These are phyloP conservation scores for Alternaria sp. DNA, from an alignment of 2,329 filamentous ascomycete genomes.

Conservation along the genomic window DNA sequence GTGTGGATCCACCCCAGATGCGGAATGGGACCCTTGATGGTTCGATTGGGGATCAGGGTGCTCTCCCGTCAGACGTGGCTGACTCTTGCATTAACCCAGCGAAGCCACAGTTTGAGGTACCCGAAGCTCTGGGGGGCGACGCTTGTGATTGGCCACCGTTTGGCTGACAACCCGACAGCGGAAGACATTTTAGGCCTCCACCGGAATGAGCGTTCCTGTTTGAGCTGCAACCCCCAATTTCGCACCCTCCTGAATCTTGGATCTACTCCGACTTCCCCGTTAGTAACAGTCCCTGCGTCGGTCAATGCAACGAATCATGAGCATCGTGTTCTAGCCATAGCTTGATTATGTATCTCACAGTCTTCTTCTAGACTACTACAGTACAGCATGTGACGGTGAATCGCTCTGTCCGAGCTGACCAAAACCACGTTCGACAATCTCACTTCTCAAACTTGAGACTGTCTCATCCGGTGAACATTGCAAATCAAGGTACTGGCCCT, in stretches of 20 bases:
- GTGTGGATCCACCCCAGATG: constrained; percentile 10
- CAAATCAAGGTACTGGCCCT: neutral
- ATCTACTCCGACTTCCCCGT: constrained; percentile 14
- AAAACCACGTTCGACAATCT: neutral
- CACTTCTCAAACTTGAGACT: neutral
- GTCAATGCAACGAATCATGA: constrained; percentile 3
- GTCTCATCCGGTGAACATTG: neutral
- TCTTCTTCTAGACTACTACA: neutral
- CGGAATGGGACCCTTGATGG: constrained; percentile 2
- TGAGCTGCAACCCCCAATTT: constrained; percentile 5
- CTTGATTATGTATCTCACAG: neutral
- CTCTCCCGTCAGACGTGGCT: constrained; percentile 27
- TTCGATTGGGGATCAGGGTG: constrained; percentile 10
- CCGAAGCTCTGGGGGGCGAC: constrained; percentile 5
- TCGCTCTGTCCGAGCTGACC: neutral
- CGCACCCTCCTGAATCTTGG: constrained; percentile 8
- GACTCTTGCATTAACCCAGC: constrained; percentile 19
- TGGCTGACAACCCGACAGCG: constrained; percentile 21
- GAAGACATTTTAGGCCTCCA: constrained; percentile 16
- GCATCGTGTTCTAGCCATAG: constrained; percentile 19
- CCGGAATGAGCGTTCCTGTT: constrained; percentile 18
- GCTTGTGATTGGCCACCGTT: constrained; percentile 24
- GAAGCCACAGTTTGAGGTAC: constrained; percentile 29
- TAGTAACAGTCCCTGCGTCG: constrained; percentile 2
- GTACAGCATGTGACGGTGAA: neutral